Evolutionary conservation across 2,329 filamentous ascomycete genomes (phyloP).

Genomic region (Sclerotinia nivalis): DNA sequence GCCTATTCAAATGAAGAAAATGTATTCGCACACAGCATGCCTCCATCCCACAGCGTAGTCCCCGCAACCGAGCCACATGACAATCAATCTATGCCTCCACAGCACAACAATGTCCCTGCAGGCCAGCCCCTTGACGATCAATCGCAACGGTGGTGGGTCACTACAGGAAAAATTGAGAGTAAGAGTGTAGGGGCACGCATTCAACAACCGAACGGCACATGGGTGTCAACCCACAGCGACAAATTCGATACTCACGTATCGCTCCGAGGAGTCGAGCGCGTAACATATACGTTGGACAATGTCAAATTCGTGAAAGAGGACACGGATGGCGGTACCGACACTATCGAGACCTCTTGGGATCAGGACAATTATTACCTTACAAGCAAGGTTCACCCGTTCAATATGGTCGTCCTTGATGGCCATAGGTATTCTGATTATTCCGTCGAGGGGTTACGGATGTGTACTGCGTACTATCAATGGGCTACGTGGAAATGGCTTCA

Average conservation of each 20-base stretch:
- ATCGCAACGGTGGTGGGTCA: slow-evolving; percentile 11
- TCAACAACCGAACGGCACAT: background rate
- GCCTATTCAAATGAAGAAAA: slow-evolving; percentile 3
- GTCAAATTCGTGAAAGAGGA: background rate
- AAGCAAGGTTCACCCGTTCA: slow-evolving; percentile 13
- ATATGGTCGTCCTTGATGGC: background rate
- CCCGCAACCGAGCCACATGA: too few relatives aligned
- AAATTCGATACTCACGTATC: background rate
- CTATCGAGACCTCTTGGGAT: background rate
- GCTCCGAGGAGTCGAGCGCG: background rate
- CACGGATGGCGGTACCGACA: background rate
- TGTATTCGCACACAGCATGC: slow-evolving; percentile 15
- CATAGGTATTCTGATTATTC: background rate
- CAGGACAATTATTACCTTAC: slow-evolving; percentile 17
- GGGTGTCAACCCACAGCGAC: background rate
- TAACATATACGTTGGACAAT: background rate
- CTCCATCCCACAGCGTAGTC: too few relatives aligned
- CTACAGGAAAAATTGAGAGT: background rate
- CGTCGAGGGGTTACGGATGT: background rate
- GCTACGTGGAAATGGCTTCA: too few relatives aligned
- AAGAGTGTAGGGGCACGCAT: slow-evolving; percentile 11
- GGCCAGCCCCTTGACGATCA: background rate
- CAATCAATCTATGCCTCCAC: too few relatives aligned
- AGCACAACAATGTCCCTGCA: background rate
- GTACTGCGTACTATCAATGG: background rate